Evolutionary conservation across 2,329 filamentous ascomycete species (phyloP).

Genomic region (Arthrobotrys megalospora): DNA sequence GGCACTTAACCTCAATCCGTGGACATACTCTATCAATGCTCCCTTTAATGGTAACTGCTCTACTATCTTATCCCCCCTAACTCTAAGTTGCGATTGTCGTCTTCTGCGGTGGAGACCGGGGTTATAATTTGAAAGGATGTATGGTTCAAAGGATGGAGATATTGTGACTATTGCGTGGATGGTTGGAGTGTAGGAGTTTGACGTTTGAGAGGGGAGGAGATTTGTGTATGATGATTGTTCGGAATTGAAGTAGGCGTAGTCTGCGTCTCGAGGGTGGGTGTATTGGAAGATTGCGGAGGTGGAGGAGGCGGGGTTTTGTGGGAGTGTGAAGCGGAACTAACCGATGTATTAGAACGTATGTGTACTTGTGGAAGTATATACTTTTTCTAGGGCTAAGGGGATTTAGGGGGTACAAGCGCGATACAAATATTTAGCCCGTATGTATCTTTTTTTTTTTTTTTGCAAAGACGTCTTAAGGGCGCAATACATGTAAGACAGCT

Average conservation of each 20-base stretch:
- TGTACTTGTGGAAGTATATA: background rate
- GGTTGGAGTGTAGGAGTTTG: constrained; percentile 8
- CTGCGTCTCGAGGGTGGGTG: constrained; percentile 21
- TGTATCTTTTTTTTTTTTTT: too few relatives aligned
- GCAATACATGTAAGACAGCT: background rate
- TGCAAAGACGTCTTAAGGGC: too few relatives aligned
- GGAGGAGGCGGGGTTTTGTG: constrained; percentile 8
- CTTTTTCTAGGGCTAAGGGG: too few relatives aligned
- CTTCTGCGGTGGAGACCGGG: constrained; percentile 25
- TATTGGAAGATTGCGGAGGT: constrained; percentile 7
- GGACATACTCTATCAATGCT: constrained; percentile 48
- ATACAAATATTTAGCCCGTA: too few relatives aligned
- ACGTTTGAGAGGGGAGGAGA: constrained; percentile 19
- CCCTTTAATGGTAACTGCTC: constrained; percentile 37
- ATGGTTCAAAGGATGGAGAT: constrained; percentile 34
- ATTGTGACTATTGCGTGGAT: constrained; percentile 32
- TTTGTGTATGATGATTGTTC: constrained; percentile 42
- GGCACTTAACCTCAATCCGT: constrained; percentile 27
- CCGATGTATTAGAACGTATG: constrained; percentile 4
- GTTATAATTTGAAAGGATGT: constrained; percentile 19
- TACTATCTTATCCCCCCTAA: background rate
- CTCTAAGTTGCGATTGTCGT: constrained; percentile 26
- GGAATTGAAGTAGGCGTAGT: constrained; percentile 43
- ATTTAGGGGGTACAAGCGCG: background rate
- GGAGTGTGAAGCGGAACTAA: constrained; percentile 51